Conservation (phyloP, 495 filamentous ascomycete species). For the Neurospora sp. region DNA sequence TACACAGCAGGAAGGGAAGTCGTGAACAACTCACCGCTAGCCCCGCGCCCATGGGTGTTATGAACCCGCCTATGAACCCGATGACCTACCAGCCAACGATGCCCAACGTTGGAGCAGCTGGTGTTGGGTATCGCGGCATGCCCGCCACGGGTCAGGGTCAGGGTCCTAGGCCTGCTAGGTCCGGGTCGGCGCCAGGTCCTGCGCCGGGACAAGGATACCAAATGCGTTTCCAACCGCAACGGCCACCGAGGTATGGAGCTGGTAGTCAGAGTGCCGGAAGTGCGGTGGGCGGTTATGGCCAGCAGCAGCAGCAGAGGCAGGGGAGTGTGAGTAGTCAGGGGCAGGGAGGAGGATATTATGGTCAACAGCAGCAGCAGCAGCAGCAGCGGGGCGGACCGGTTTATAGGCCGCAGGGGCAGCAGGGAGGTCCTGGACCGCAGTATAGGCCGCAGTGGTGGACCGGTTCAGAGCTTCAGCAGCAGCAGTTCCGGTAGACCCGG, state of each 20-base stretch:
- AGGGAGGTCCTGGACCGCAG: not conserved
- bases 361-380: not conserved
- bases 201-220: not conserved
- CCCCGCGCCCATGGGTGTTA: not conserved
- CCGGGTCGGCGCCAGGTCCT: rapidly evolving
- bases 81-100: not conserved
- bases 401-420: not conserved
- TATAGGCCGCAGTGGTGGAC: not conserved
- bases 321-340: not conserved
- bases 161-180: not conserved
- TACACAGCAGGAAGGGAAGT: not conserved
- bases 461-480: not conserved
- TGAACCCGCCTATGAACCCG: not conserved
- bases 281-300: not conserved
- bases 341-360: not conserved
- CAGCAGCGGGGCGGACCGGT: not conserved
- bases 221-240: not conserved
- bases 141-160: not conserved
- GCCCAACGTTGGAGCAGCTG: not conserved
- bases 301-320: not conserved
- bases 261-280: not conserved
- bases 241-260: not conserved
- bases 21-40: not conserved
- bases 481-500: not conserved
- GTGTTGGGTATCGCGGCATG: not conserved